Conservation (phyloP, 352 stramenopile genomes). For the Discostella stelligera region DNA sequence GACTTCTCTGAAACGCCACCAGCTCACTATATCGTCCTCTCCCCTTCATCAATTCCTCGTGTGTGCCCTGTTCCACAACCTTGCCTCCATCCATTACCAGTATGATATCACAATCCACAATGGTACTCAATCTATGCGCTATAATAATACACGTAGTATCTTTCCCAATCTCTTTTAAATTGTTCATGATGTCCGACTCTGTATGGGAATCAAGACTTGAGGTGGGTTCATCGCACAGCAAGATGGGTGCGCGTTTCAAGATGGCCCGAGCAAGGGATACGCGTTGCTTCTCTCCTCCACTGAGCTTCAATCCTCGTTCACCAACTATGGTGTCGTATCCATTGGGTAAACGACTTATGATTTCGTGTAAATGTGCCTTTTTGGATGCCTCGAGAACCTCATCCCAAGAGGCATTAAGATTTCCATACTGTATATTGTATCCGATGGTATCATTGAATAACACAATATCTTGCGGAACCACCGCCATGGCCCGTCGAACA, state of each 20-base stretch:
- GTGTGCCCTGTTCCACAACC: slow-evolving; percentile 91
- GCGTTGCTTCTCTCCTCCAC: slow-evolving; percentile 90
- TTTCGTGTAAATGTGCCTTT: slow-evolving; percentile 88
- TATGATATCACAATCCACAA: slow-evolving; percentile 92
- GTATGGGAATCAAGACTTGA: slow-evolving; percentile 86
- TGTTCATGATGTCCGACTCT: slow-evolving; percentile 85
- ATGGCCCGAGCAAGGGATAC: slow-evolving; percentile 91
- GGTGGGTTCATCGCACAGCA: slow-evolving; percentile 84
- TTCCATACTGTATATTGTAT: slow-evolving; percentile 94
- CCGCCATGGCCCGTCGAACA: slow-evolving; percentile 87
- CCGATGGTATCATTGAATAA: slow-evolving; percentile 94
- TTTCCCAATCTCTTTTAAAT: slow-evolving; percentile 72
- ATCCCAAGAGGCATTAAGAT: slow-evolving; percentile 85
- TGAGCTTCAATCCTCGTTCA: slow-evolving; percentile 86
- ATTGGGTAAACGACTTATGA: slow-evolving; percentile 88
- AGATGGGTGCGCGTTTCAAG: slow-evolving; percentile 87
- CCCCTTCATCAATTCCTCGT: slow-evolving; percentile 87
- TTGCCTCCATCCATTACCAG: slow-evolving; percentile 89
- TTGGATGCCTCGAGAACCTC: slow-evolving; percentile 88
- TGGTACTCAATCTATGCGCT: slow-evolving; percentile 90
- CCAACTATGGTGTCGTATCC: slow-evolving; percentile 91
- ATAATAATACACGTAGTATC: slow-evolving; percentile 91
- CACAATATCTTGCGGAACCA: slow-evolving; percentile 96
- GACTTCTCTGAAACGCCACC: slow-evolving; percentile 50
- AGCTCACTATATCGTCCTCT: slow-evolving; percentile 83